Base-by-base conservation (phyloP, 768 basidiomycete species). In the Psilocybe tampanensis region DNA sequence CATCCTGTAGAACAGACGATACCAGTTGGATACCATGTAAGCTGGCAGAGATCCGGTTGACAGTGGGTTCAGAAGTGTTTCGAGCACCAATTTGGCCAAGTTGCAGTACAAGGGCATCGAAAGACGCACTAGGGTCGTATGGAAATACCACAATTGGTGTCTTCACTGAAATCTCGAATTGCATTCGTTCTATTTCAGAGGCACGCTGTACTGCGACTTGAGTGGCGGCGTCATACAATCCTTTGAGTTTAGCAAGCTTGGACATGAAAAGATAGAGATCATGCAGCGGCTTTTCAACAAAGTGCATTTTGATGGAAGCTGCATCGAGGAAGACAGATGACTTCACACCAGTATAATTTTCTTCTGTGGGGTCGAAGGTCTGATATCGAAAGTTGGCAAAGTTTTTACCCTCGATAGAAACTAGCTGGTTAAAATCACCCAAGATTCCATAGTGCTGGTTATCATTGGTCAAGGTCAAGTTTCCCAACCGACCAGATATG, bases 361-460 rank as follows among this genome's bases (percentile, higher is more conserved):
- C 83, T 52, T 84, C 89, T 26, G 76, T 70, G 2, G 92, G 83
- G 69, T 95, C 90, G 72, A 84, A 94, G 0, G 94, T 98, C 70
- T 95, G 89, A 72, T 98, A 99, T 53, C 81, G 83, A 76, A 99
- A 93, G 70, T 96, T 90, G 17, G 94, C 95, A 39, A 99, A 86
- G 66, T 98, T 89, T 65, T 92, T 84, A 47, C 95, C 97, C 65
- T 98, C 93, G 55, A 98, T 98, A 29, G 94, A 92, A 55, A 98
- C 74, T 3, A 98, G 80, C 62, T 92, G 83, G 67, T 90, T 90
- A 75, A 95, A 95, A 47, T 86, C 83, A 3, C 84, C 79, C 19
- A 81, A 75, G 36, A 84, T 78, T 17, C 78, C 77, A 36, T 77
- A 70, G 7, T 74, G 69, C 18, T 76, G 63, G 34, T 85, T 83